A percentile compares a stretch with the other conserved stretches of the same genome.
Evolutionary conservation across 2,329 filamentous ascomycete species (phyloP).

Genomic region (Fusarium metavorans): DNA sequence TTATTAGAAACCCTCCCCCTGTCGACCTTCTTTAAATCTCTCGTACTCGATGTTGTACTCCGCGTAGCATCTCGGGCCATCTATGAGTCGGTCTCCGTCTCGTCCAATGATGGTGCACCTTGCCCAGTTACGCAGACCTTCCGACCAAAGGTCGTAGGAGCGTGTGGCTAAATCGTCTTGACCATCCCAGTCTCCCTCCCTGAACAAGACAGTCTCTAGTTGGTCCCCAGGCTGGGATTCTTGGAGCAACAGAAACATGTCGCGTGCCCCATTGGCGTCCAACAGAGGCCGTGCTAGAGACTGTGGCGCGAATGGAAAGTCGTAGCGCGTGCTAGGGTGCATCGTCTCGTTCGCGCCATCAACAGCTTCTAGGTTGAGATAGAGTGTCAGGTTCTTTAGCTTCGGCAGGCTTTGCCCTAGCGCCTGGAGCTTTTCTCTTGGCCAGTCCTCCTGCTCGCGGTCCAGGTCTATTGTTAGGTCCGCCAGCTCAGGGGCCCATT

Average conservation of each 20-base stretch:
- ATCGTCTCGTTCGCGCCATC: not conserved
- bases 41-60: not conserved
- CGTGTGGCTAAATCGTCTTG: not conserved
- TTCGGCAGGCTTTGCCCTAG: slow-evolving; percentile 4
- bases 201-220: not conserved
- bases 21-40: not conserved
- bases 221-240: not conserved
- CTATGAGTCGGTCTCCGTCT: not conserved
- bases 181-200: not conserved
- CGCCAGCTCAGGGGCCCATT: slow-evolving; percentile 1
- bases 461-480: slow-evolving; percentile 14
- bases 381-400: not conserved
- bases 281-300: not conserved
- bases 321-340: not conserved
- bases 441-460: not conserved
- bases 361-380: not conserved
- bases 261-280: not conserved
- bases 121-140: not conserved
- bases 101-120: not conserved
- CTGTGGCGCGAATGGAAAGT: not conserved
- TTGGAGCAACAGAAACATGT: not conserved
- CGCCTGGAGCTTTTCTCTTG: not conserved
- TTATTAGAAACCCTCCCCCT: not conserved
- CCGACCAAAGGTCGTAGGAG: not conserved
- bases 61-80: not conserved